Evolutionary conservation across 139 green algal genomes (phyloP).

Genomic region (Chlorella sp.): DNA sequence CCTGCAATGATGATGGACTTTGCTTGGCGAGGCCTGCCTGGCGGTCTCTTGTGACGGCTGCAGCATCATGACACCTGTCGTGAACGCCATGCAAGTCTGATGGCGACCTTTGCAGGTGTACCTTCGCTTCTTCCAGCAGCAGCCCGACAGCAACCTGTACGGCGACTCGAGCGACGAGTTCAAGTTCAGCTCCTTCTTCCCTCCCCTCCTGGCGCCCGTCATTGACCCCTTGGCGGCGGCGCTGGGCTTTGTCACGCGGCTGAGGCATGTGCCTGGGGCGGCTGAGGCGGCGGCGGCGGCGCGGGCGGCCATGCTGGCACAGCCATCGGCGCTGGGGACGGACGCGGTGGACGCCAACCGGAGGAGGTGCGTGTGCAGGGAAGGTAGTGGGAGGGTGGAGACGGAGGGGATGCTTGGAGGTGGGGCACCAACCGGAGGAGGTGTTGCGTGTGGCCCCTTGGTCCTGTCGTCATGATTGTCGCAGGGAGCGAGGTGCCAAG

Average conservation of each 20-base stretch:
- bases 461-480: too few species aligned
- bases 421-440: too few species aligned
- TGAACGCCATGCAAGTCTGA: too few species aligned
- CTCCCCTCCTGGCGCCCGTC: conserved; percentile 20
- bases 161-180: conserved; percentile 83
- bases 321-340: conserved; percentile 28
- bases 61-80: too few species aligned
- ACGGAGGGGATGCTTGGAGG: too few species aligned
- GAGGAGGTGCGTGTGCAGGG: conserved; percentile 49
- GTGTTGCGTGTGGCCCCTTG: too few species aligned
- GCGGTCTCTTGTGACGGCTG: too few species aligned
- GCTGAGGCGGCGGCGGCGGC: background rate
- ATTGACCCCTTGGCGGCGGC: conserved; percentile 47
- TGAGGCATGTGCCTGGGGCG: conserved; percentile 11
- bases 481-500: background rate
- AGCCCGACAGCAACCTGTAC: conserved; percentile 43
- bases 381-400: too few species aligned
- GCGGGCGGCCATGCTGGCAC: background rate
- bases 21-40: too few species aligned
- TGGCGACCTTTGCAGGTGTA: conserved; percentile 80
- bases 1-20: too few species aligned
- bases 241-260: conserved; percentile 32
- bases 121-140: conserved; percentile 82
- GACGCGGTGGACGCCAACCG: conserved; percentile 58
- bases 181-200: conserved; percentile 83